A percentile compares a stretch with the other conserved stretches of the same genome.
Conservation (phyloP, 2,329 filamentous ascomycete species). For the Zasmidium cellare region DNA sequence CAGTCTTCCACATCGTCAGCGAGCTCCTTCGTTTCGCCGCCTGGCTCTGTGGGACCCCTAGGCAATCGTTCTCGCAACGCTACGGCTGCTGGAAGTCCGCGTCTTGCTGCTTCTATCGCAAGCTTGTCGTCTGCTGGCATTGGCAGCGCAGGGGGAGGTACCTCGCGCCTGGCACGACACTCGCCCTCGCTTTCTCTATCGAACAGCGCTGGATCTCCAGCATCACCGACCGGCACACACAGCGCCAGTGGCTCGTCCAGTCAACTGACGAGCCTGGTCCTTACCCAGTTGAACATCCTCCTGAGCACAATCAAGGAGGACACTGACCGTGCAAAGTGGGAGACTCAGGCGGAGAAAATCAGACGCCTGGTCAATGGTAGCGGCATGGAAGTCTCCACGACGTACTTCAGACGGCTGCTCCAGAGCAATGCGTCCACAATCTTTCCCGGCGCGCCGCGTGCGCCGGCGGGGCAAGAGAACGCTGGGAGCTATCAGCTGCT, state of each 20-base stretch:
- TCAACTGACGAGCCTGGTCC: conserved; percentile 82
- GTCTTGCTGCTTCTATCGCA: conserved; percentile 58
- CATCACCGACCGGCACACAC: conserved; percentile 49
- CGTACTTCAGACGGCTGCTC: conserved; percentile 91
- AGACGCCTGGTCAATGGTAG: conserved; percentile 94
- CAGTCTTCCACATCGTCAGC: conserved; percentile 56
- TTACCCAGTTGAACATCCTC: conserved; percentile 92
- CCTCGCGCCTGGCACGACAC: conserved; percentile 58
- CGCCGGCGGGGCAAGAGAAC: conserved; percentile 53
- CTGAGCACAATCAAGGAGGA: conserved; percentile 94
- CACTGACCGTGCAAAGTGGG: conserved; percentile 88
- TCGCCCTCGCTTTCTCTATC: conserved; percentile 60
- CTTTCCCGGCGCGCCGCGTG: conserved; percentile 76
- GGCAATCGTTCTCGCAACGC: conserved; percentile 57
- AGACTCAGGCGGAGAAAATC: conserved; percentile 86
- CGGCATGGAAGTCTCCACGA: conserved; percentile 98
- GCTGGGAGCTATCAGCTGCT: conserved; percentile 82
- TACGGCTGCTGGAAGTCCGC: conserved; percentile 54
- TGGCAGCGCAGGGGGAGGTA: conserved; percentile 51
- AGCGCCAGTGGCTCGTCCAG: conserved; percentile 41
- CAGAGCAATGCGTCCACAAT: conserved; percentile 89
- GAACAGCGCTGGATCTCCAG: conserved; percentile 54
- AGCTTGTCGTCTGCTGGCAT: conserved; percentile 53
- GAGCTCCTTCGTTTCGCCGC: conserved; percentile 56
- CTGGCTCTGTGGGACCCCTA: conserved; percentile 56